Evolutionary conservation across 192 early-diverging fungal species (phyloP).

Genomic region (Backusella mclennaniae): DNA sequence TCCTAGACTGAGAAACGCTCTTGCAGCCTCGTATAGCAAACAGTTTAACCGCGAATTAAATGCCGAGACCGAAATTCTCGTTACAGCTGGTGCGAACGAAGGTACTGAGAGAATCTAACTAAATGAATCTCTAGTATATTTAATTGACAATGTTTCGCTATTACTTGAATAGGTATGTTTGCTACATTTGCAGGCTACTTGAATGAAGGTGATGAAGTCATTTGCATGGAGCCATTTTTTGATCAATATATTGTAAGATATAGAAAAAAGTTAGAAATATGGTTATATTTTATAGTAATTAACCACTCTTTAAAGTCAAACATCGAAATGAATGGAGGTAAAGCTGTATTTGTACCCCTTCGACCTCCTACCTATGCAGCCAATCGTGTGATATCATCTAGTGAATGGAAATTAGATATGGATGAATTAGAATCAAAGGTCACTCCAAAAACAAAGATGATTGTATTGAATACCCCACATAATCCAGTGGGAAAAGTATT

Average conservation of each 20-base stretch:
- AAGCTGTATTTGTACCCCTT: constrained; percentile 80
- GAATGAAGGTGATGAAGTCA: constrained; percentile 83
- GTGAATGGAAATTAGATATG: constrained; percentile 88
- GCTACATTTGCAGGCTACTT: constrained; percentile 83
- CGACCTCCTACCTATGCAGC: constrained; percentile 48
- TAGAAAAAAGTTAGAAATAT: neutral
- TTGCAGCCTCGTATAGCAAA: constrained; percentile 73
- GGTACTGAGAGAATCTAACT: constrained; percentile 36
- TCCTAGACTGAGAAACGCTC: constrained; percentile 59
- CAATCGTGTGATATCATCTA: constrained; percentile 56
- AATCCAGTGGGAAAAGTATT: constrained; percentile 92
- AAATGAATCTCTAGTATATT: neutral
- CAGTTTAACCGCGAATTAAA: constrained; percentile 70
- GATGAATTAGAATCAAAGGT: constrained; percentile 75
- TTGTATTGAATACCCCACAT: constrained; percentile 95
- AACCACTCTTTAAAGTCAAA: constrained; percentile 47
- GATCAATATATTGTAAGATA: constrained; percentile 82
- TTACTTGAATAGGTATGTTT: constrained; percentile 54
- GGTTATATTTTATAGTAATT: neutral
- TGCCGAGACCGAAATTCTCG: constrained; percentile 78
- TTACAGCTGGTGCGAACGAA: constrained; percentile 90
- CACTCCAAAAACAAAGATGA: constrained; percentile 75
- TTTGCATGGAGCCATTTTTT: constrained; percentile 95
- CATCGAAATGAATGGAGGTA: constrained; percentile 83
- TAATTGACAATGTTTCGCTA: neutral